Base-by-base conservation (phyloP, 208 protist species). In the Novymonas esmeraldas region DNA sequence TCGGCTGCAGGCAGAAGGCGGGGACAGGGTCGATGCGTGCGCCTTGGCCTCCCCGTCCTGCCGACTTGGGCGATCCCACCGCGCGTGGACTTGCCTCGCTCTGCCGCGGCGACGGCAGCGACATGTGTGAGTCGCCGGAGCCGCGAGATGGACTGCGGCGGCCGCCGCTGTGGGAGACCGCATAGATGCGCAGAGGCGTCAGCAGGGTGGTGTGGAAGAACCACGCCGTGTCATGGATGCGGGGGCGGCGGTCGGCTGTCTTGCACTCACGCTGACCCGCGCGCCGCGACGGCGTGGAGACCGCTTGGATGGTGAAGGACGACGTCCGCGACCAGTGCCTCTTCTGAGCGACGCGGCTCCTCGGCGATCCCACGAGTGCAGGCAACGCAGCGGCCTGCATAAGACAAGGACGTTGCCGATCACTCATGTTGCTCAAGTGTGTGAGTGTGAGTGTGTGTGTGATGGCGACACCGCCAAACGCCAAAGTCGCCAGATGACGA, bases 131-230 rank as follows among this genome's bases (percentile, higher is more conserved):
- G n/a, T n/a, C n/a, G n/a, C n/a, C n/a, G n/a, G n/a, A n/a, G n/a
- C n/a, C n/a, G n/a, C n/a, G n/a, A n/a, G n/a, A n/a, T n/a, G n/a
- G n/a, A 11, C 36, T 41, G 36, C 36, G 5, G 36, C 5, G 6
- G 28, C 56, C n/a, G 26, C 56, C 56, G 56, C 45, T 24, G 22
- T 26, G n/a, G 45, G 14, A 13, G 4, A 14, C 11, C 7, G 26
- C 5, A 2, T 18, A n/a, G 22, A 1, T 61, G 18, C 16, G 26
- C 5, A 61, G 18, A 2, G 18, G 16, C 13, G 56, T 11, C 24
- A 46, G 56, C 1, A 61, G 56, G 6, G 41, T 26, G 7, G 56
- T 61, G 26, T 61, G 39, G 26, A 61, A 61, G 24, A 36, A 16
- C 56, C 56, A 61, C 0, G 56, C 56, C 6, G 28, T 61, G 13